Evolutionary conservation across 2,329 filamentous ascomycete species (phyloP).

Genomic region (Ophiostoma triangulosporum): DNA sequence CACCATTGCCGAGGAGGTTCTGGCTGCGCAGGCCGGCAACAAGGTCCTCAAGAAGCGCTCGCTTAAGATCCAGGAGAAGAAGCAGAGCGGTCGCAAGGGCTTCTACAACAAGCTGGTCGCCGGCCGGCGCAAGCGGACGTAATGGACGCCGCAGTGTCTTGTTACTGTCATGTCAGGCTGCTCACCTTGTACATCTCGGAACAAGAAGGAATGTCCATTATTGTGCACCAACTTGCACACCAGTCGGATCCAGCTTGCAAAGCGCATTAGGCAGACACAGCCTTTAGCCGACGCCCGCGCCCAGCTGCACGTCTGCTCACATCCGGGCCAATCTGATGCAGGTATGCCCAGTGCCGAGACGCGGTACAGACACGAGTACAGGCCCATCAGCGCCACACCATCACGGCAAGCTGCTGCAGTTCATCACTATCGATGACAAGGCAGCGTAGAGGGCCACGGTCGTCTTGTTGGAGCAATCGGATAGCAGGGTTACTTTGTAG

Average conservation of each 20-base stretch:
- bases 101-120: conserved; percentile 70
- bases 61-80: conserved; percentile 65
- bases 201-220: neutral
- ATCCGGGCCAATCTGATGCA: neutral
- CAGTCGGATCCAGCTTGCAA: neutral
- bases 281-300: neutral
- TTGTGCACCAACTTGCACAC: neutral
- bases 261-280: neutral
- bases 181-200: neutral
- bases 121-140: conserved; percentile 16
- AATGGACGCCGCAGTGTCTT: neutral
- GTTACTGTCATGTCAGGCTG: neutral
- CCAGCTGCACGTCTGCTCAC: neutral
- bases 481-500: neutral
- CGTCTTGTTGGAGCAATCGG: neutral
- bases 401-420: neutral
- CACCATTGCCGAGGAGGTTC: conserved; percentile 74
- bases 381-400: neutral
- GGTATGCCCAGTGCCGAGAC: neutral
- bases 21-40: conserved; percentile 51
- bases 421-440: neutral
- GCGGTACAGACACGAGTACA: neutral
- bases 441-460: too few relatives aligned
- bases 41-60: conserved; percentile 80
- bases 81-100: conserved; percentile 77